Conservation (phyloP, 2,329 filamentous ascomycete species). For the Talaromyces amestolkiae region DNA sequence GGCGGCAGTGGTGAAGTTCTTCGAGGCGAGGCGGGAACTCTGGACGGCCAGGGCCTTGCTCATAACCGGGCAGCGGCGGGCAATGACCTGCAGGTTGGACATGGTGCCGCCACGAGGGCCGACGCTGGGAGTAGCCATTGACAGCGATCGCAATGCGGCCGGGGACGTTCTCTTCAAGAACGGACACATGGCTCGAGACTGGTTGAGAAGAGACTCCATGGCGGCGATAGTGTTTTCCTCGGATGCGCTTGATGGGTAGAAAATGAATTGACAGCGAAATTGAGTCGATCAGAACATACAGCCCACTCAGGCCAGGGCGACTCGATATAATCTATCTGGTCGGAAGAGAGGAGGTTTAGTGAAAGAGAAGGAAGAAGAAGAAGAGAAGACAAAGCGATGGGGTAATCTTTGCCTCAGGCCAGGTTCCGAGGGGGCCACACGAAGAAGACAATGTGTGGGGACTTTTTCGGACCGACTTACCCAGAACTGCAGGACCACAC, state of each 20-base stretch:
- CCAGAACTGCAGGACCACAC: neutral
- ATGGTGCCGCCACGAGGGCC: conserved; percentile 81
- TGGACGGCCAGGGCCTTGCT: conserved; percentile 94
- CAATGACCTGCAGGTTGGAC: conserved; percentile 93
- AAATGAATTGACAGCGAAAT: neutral
- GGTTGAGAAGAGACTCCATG: conserved; percentile 88
- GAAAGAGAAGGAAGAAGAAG: neutral
- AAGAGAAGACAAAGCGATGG: neutral
- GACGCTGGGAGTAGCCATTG: conserved; percentile 61
- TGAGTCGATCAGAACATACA: neutral
- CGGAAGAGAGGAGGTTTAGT: neutral
- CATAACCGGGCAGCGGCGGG: conserved; percentile 96
- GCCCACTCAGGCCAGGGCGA: neutral
- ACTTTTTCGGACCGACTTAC: conserved; percentile 1
- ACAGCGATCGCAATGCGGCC: conserved; percentile 84
- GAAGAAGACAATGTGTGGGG: neutral
- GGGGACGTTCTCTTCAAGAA: conserved; percentile 95
- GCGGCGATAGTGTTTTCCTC: neutral
- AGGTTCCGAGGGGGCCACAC: neutral
- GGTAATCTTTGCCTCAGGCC: conserved; percentile 7
- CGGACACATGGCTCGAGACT: conserved; percentile 95
- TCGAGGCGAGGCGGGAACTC: conserved; percentile 45
- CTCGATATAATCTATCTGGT: neutral
- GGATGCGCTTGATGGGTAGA: neutral
- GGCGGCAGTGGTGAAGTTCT: conserved; percentile 39